A percentile compares a stretch with the other conserved stretches of the same genome.
Conservation (phyloP, 495 filamentous ascomycete species). For the Pyrenula aspistea region DNA sequence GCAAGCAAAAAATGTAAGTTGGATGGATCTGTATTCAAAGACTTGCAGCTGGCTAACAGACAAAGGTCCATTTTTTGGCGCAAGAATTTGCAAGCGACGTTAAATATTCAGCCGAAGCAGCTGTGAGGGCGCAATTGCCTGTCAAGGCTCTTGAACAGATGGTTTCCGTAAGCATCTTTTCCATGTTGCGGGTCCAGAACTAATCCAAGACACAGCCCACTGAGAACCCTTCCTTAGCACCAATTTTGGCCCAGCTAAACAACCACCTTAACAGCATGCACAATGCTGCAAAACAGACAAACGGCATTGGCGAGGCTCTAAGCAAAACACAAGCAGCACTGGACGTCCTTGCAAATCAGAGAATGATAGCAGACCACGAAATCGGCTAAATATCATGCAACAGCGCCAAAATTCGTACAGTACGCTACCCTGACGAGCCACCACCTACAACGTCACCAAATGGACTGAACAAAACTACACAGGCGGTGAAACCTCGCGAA, state of each 20-base stretch:
- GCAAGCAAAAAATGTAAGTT: conserved; percentile 31
- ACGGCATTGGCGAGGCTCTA: conserved; percentile 39
- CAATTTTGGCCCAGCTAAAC: conserved; percentile 32
- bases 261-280: conserved; percentile 46
- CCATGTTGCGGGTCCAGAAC: neutral
- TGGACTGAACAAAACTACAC: neutral
- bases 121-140: neutral
- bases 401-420: neutral
- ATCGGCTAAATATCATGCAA: neutral
- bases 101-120: neutral
- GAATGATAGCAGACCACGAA: neutral
- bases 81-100: neutral
- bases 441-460: neutral
- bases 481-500: neutral
- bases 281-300: conserved; percentile 37
- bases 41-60: neutral
- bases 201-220: conserved; percentile 4
- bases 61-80: neutral
- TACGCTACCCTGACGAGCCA: neutral
- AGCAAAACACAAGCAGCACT: conserved; percentile 36
- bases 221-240: conserved; percentile 22
- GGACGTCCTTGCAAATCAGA: conserved; percentile 17
- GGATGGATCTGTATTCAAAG: neutral
- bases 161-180: neutral
- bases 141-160: neutral